Conservation (phyloP, 176 grass and related monocot species). For the Zea luxurians region DNA sequence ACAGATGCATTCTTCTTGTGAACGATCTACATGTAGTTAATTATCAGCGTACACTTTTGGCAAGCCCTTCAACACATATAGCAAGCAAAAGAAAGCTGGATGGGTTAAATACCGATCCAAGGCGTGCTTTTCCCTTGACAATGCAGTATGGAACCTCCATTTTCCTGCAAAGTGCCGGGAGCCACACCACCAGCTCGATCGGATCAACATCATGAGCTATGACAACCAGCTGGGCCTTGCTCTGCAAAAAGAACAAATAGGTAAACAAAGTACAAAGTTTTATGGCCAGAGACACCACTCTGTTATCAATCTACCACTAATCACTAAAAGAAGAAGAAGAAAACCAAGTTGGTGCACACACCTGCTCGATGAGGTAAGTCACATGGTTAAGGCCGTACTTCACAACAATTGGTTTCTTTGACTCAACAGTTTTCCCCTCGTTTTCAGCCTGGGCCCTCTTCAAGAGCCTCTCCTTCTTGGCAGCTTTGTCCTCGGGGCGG, state of each 20-base stretch:
- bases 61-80: neutral
- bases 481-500: conserved; percentile 54
- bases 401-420: conserved; percentile 66
- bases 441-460: conserved; percentile 56
- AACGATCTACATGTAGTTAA: conserved; percentile 38
- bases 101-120: conserved; percentile 48
- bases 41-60: neutral
- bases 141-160: conserved; percentile 75
- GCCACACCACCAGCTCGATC: conserved; percentile 62
- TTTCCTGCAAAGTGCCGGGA: conserved; percentile 67
- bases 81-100: neutral
- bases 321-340: neutral
- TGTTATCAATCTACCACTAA: neutral
- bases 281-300: neutral
- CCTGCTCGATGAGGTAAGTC: conserved; percentile 70
- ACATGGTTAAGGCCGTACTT: conserved; percentile 76
- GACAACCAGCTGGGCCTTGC: conserved; percentile 61
- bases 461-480: conserved; percentile 67
- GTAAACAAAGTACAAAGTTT: neutral
- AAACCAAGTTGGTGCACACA: neutral
- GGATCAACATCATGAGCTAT: conserved; percentile 76
- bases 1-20: conserved; percentile 60
- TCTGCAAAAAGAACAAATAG: conserved; percentile 21
- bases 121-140: conserved; percentile 64
- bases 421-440: conserved; percentile 63